These are phyloP conservation scores for Termitomyces sp. DNA, from an alignment of 768 basidiomycete species.

Conservation along the genomic window DNA sequence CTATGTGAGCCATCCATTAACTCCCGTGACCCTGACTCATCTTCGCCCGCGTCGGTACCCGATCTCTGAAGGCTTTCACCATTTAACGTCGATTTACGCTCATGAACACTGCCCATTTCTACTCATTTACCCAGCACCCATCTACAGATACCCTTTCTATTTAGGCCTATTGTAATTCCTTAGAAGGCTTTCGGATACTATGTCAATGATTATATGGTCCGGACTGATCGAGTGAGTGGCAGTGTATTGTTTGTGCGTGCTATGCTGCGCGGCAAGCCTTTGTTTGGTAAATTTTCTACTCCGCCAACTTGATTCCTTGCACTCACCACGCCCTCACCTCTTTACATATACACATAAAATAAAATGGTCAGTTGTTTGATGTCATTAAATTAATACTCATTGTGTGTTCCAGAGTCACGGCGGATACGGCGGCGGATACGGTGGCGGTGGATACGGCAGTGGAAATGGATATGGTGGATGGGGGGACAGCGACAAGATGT, in stretches of 20 bases:
- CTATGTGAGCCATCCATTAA: conserved; percentile 3
- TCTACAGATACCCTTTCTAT: conserved; percentile 15
- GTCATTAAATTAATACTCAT: background rate
- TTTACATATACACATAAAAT: conserved; percentile 10
- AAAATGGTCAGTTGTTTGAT: conserved; percentile 18
- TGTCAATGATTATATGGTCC: conserved; percentile 1
- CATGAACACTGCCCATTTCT: conserved; percentile 13
- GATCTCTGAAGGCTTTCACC: background rate
- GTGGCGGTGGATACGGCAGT: conserved; percentile 31
- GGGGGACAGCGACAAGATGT: conserved; percentile 65
- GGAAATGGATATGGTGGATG: conserved; percentile 51
- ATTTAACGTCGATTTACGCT: conserved; percentile 7
- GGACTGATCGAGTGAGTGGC: conserved; percentile 11
- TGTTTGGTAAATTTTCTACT: conserved; percentile 17
- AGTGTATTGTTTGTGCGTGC: conserved; percentile 21
- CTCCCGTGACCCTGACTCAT: background rate
- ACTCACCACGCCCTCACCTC: conserved; percentile 15
- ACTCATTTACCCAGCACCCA: conserved; percentile 14
- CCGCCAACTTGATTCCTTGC: conserved; percentile 14
- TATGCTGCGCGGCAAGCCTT: conserved; percentile 10
- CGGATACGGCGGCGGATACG: conserved; percentile 32
- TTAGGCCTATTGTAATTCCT: conserved; percentile 12
- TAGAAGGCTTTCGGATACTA: conserved; percentile 5
- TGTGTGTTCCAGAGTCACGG: conserved; percentile 34
- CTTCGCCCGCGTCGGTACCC: background rate